A percentile compares a stretch with the other conserved stretches of the same genome.
These are phyloP conservation scores for Saccharomycopsis phalli DNA, from an alignment of 1,139 yeast species.

Conservation along the genomic window DNA sequence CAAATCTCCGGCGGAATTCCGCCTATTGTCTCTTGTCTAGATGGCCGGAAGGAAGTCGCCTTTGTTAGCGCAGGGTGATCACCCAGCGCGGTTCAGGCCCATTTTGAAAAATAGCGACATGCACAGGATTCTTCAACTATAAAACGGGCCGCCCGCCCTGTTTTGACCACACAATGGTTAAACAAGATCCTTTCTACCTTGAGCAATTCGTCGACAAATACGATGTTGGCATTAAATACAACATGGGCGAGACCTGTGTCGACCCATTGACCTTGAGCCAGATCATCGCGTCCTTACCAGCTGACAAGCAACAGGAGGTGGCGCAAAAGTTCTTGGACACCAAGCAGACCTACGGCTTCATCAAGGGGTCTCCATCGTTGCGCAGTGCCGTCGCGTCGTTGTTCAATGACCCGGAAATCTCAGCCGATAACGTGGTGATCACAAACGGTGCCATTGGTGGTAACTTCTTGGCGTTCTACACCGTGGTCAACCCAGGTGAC, in stretches of 20 bases:
- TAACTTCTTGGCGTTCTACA: slow-evolving; percentile 40
- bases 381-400: slow-evolving; percentile 31
- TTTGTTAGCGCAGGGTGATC: no score
- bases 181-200: slow-evolving; percentile 41
- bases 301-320: slow-evolving; percentile 24
- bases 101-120: no score
- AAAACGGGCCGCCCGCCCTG: no score
- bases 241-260: slow-evolving; percentile 50
- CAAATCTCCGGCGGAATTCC: no score
- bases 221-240: slow-evolving; percentile 34
- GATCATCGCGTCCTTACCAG: slow-evolving; percentile 28
- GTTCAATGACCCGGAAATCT: slow-evolving; percentile 29
- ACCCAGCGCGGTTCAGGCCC: no score
- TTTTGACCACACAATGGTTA: slow-evolving; percentile 31
- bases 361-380: slow-evolving; percentile 38
- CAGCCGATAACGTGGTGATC: slow-evolving; percentile 33
- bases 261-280: slow-evolving; percentile 37
- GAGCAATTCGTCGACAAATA: slow-evolving; percentile 49
- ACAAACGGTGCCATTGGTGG: slow-evolving; percentile 57
- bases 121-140: no score
- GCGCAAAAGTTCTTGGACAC: slow-evolving; percentile 21
- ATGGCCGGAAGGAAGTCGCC: no score
- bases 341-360: slow-evolving; percentile 40
- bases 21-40: no score
- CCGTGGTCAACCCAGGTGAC: slow-evolving; percentile 40